These are phyloP conservation scores for Epichloe bromicola DNA, from an alignment of 2,329 filamentous ascomycete species.

Conservation along the genomic window DNA sequence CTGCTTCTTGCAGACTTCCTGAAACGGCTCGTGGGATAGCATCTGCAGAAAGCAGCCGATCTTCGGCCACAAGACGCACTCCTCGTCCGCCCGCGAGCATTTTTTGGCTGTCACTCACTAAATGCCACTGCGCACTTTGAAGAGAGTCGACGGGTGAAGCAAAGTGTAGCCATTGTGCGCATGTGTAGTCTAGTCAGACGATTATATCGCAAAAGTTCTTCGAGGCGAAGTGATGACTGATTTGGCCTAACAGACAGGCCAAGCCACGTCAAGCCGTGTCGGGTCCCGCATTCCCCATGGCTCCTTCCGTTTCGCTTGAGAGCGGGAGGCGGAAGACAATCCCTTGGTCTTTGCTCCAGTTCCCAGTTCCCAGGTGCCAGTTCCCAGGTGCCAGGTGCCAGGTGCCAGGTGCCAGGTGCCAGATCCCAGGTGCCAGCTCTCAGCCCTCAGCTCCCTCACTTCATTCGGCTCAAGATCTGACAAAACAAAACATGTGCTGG, in stretches of 20 bases:
- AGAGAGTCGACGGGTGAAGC: not conserved
- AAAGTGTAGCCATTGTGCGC: not conserved
- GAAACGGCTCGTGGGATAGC: not conserved
- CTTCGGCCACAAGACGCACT: not conserved
- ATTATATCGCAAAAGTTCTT: not conserved
- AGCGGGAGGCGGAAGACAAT: not conserved
- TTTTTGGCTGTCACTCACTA: too few relatives aligned
- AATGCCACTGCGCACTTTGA: not conserved
- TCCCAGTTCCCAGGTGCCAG: not conserved
- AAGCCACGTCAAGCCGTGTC: constrained; percentile 6
- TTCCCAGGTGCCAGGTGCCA: not conserved
- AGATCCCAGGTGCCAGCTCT: not conserved
- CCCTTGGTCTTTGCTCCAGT: constrained; percentile 1
- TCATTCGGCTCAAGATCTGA: not conserved
- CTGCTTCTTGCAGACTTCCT: not conserved
- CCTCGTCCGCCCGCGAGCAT: not conserved
- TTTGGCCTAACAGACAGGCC: not conserved
- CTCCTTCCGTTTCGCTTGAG: constrained; percentile 6
- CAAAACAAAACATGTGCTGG: constrained; percentile 3
- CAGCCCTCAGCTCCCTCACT: not conserved
- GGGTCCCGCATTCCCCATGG: constrained; percentile 2
- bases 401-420: not conserved
- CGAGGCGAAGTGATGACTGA: not conserved
- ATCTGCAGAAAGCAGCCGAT: not conserved
- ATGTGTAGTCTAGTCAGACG: not conserved